Evolutionary conservation across 352 stramenopile species (phyloP).

Genomic region (Phytopythium boreale): DNA sequence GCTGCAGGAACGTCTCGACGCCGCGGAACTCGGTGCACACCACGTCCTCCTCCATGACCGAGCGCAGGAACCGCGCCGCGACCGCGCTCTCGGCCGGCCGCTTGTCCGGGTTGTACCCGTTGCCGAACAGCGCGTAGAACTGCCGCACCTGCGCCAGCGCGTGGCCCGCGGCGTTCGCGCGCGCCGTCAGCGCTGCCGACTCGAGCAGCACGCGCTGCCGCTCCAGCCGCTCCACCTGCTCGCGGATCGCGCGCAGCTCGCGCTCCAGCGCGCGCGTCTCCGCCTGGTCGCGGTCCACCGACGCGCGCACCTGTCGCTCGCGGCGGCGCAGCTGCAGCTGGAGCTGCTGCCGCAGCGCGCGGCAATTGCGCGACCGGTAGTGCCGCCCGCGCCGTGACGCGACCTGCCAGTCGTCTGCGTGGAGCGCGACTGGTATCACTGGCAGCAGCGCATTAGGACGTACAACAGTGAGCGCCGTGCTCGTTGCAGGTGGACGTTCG

Average conservation of each 20-base stretch:
- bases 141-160: constrained; percentile 27
- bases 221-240: constrained; percentile 35
- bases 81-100: constrained; percentile 15
- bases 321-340: background rate
- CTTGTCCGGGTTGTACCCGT: constrained; percentile 27
- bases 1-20: constrained; percentile 43
- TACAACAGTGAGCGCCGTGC: background rate
- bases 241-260: constrained; percentile 28
- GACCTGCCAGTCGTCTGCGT: background rate
- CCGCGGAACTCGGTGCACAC: constrained; percentile 55
- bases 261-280: constrained; percentile 2
- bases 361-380: constrained; percentile 30
- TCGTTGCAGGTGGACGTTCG: no score
- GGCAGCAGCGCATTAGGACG: background rate
- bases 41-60: constrained; percentile 36
- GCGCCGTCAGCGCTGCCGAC: constrained; percentile 27
- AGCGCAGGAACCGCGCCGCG: constrained; percentile 33
- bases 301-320: constrained; percentile 1
- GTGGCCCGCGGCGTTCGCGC: constrained; percentile 25
- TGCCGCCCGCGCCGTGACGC: background rate
- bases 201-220: constrained; percentile 31
- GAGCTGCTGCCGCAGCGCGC: constrained; percentile 9
- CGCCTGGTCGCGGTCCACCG: background rate
- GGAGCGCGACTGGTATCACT: no score
- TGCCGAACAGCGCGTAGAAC: constrained; percentile 47